These are phyloP conservation scores for Hibiscus syriacus DNA, from an alignment of 345 rosid genomes.

Conservation along the genomic window DNA sequence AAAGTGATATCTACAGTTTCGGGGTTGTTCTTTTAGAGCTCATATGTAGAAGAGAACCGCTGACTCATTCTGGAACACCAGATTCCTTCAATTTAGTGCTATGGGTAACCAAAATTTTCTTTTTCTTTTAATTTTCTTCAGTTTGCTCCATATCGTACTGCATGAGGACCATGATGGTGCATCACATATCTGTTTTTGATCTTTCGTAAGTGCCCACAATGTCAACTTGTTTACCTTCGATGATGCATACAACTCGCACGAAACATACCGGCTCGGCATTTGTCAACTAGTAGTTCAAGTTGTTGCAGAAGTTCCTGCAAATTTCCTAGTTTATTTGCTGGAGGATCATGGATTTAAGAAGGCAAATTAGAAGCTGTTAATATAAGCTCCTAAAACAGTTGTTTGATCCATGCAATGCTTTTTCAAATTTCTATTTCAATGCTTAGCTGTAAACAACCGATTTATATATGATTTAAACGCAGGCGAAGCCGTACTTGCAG, in stretches of 20 bases:
- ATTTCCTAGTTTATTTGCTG: neutral
- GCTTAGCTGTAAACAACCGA: neutral
- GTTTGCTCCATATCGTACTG: neutral
- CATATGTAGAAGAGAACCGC: constrained; percentile 82
- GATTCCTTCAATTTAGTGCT: constrained; percentile 90
- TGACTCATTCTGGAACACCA: constrained; percentile 70
- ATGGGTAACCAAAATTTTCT: constrained; percentile 43
- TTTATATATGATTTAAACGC: neutral
- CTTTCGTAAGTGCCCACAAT: neutral
- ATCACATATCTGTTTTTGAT: neutral
- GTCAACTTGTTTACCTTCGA: neutral
- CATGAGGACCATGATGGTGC: neutral
- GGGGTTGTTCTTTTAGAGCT: constrained; percentile 93
- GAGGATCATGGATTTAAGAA: neutral
- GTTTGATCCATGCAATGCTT: neutral
- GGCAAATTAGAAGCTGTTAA: neutral
- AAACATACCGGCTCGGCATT: neutral
- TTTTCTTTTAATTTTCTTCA: neutral
- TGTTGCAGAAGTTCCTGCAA: neutral
- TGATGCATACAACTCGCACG: neutral
- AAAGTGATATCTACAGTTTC: constrained; percentile 86
- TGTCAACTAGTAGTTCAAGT: neutral
- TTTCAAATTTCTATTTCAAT: neutral
- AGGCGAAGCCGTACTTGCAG: constrained; percentile 81
- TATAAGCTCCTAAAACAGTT: neutral